Evolutionary conservation across 805 yeast species (phyloP).

Genomic region (Starmera amethionina): DNA sequence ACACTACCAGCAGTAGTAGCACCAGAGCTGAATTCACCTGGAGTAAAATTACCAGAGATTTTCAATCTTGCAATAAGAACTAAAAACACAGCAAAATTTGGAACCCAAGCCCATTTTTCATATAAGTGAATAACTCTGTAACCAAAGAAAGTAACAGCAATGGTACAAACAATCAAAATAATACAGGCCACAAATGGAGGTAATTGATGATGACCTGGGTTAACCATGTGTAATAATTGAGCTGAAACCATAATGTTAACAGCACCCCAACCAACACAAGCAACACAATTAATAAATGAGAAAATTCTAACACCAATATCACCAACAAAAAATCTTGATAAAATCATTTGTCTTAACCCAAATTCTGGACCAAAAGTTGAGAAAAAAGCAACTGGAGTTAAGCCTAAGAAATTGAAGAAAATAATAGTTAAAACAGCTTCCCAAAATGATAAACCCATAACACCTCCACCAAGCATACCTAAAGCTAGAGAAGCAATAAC

Average conservation of each 20-base stretch:
- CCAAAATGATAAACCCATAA: slow-evolving; percentile 65
- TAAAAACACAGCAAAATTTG: slow-evolving; percentile 62
- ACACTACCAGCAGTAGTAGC: slow-evolving; percentile 64
- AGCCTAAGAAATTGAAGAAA: slow-evolving; percentile 68
- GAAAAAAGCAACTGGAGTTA: slow-evolving; percentile 70
- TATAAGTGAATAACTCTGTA: slow-evolving; percentile 72
- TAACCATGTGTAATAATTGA: slow-evolving; percentile 69
- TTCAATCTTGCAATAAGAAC: slow-evolving; percentile 72
- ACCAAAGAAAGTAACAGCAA: slow-evolving; percentile 73
- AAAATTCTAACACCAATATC: slow-evolving; percentile 66
- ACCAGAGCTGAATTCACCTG: slow-evolving; percentile 46
- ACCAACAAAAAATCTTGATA: slow-evolving; percentile 74
- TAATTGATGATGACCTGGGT: slow-evolving; percentile 38
- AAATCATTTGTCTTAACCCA: slow-evolving; percentile 82
- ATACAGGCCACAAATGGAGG: slow-evolving; percentile 93
- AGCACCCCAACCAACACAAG: slow-evolving; percentile 95
- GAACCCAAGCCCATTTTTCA: slow-evolving; percentile 86
- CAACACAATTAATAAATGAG: slow-evolving; percentile 66
- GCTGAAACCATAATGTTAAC: slow-evolving; percentile 88
- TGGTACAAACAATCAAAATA: slow-evolving; percentile 56
- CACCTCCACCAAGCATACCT: slow-evolving; percentile 61
- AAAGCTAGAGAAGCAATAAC: slow-evolving; percentile 76
- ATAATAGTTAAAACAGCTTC: slow-evolving; percentile 56
- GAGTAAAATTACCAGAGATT: slow-evolving; percentile 51
- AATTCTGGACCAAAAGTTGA: slow-evolving; percentile 75